Percentiles rank a stretch among this genome's conserved stretches.
Conservation (phyloP, 140 eudicot species). For the Flaveria floridana region DNA sequence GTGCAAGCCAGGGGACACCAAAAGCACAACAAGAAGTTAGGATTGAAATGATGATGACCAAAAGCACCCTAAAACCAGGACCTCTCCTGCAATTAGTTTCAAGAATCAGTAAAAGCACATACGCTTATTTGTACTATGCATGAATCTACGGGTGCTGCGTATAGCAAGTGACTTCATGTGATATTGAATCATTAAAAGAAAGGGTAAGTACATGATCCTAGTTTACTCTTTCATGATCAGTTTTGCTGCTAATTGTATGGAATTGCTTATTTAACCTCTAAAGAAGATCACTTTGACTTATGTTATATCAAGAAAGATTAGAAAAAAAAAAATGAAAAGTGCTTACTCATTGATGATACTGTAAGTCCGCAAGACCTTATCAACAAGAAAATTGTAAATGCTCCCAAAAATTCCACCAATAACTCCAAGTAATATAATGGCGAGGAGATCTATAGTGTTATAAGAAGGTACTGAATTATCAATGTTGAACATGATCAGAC, state of each 20-base stretch:
- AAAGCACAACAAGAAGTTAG: constrained; percentile 81
- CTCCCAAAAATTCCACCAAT: constrained; percentile 88
- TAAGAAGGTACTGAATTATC: constrained; percentile 55
- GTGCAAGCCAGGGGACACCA: constrained; percentile 89
- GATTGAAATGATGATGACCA: constrained; percentile 63
- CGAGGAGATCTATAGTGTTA: constrained; percentile 64
- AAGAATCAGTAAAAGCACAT: constrained; percentile 21
- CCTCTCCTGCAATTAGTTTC: constrained; percentile 71
- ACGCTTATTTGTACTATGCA: not conserved
- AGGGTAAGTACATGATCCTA: not conserved
- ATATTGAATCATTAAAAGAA: not conserved
- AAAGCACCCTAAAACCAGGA: constrained; percentile 61
- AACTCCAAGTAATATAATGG: constrained; percentile 73
- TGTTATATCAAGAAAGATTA: constrained; percentile 1
- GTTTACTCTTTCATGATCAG: not conserved
- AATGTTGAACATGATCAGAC: constrained; percentile 83
- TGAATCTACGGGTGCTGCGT: not conserved
- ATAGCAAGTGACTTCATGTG: not conserved
- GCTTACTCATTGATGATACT: constrained; percentile 90
- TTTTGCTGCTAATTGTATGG: not conserved
- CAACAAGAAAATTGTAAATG: constrained; percentile 81
- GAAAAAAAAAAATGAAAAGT: constrained; percentile 9
- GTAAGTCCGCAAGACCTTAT: constrained; percentile 82
- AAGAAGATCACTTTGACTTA: not conserved
- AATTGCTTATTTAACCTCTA: not conserved